These are phyloP conservation scores for Melampsora americana DNA, from an alignment of 1,284 basidiomycete species.

Conservation along the genomic window DNA sequence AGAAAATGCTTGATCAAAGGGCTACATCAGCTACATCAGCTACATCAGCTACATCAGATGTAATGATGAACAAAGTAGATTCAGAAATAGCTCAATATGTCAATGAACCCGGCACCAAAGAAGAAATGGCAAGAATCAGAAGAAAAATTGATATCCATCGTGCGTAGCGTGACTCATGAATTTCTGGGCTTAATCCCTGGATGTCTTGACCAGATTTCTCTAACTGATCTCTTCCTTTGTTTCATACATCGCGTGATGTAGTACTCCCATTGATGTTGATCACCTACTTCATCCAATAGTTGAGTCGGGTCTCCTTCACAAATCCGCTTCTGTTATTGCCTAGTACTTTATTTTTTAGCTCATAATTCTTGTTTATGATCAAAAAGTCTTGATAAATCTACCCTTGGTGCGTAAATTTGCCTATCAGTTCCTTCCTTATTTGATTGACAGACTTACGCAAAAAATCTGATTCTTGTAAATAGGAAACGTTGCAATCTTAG, in stretches of 20 bases:
- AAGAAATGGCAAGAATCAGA: not conserved
- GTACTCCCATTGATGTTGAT: not conserved
- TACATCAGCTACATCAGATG: too few species aligned
- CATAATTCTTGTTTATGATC: not conserved
- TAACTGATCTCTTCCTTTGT: not conserved
- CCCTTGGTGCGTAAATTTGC: not conserved
- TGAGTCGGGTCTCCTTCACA: not conserved
- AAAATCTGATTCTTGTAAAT: too few species aligned
- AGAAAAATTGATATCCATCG: slow-evolving; percentile 10
- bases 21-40: too few species aligned
- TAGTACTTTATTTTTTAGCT: not conserved
- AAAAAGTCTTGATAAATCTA: slow-evolving; percentile 5
- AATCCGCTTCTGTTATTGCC: not conserved
- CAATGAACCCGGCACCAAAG: not conserved
- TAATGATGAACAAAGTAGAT: too few species aligned
- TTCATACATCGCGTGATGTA: not conserved
- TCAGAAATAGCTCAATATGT: too few species aligned
- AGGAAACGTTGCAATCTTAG: not conserved
- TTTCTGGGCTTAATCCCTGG: not conserved
- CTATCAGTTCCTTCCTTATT: too few species aligned
- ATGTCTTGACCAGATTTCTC: not conserved
- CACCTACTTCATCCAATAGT: not conserved
- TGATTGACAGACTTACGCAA: too few species aligned
- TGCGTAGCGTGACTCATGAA: not conserved
- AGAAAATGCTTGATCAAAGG: too few species aligned